phyloP scores from a whole-genome alignment of 345 rosid genomes.

The Mercurialis annua region DNA sequence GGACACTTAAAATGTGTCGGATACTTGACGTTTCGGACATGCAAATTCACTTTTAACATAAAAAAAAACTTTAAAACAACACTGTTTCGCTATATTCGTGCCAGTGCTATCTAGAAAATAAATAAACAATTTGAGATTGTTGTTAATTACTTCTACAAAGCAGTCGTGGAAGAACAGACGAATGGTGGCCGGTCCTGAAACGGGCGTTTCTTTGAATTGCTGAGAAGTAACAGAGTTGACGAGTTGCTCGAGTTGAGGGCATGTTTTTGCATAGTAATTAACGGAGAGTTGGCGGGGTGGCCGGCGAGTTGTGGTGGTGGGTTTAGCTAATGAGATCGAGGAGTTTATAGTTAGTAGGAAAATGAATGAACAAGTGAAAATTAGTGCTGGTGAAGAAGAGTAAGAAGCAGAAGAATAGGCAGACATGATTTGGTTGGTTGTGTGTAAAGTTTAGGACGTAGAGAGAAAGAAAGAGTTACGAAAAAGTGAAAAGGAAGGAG shows the following conservation, averaged over 20 bases:
- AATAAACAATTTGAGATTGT: not conserved
- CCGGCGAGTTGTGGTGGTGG: conserved; percentile 15
- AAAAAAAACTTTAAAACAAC: too few relatives aligned
- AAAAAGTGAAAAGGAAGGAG: conserved; percentile 7
- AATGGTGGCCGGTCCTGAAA: conserved; percentile 82
- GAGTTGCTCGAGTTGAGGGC: conserved; percentile 75
- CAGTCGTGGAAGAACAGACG: conserved; percentile 97
- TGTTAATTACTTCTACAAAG: conserved; percentile 71
- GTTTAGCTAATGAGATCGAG: conserved; percentile 14
- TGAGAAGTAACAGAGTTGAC: conserved; percentile 65
- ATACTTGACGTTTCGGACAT: too few relatives aligned
- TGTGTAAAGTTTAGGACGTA: conserved; percentile 31
- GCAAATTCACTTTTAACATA: too few relatives aligned
- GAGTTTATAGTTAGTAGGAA: conserved; percentile 21
- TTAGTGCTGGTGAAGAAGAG: conserved; percentile 19
- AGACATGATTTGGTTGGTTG: conserved; percentile 30
- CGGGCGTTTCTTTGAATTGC: conserved; percentile 65
- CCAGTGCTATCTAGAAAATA: too few relatives aligned
- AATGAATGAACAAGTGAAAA: conserved; percentile 34
- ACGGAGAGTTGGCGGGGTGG: conserved; percentile 43
- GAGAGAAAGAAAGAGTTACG: conserved; percentile 20
- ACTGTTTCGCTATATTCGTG: too few relatives aligned
- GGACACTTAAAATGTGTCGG: too few relatives aligned
- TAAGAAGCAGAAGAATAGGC: conserved; percentile 19
- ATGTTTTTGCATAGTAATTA: conserved; percentile 59